phyloP scores from a whole-genome alignment of 202 grass and related monocot species.

The Panicum virgatum region DNA sequence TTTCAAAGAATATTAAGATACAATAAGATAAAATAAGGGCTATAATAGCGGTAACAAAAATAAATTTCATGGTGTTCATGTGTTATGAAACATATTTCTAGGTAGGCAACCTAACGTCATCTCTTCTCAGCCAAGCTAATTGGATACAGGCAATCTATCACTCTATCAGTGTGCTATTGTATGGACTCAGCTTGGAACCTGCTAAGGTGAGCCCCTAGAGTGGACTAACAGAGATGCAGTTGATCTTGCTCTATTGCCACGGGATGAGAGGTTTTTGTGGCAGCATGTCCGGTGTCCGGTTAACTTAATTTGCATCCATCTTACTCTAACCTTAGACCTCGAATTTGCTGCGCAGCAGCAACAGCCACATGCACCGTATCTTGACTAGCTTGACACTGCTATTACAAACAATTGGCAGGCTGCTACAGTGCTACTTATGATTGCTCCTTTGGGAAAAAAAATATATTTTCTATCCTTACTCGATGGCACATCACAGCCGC shows the following conservation, averaged over 20 bases:
- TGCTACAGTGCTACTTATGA: too few species aligned
- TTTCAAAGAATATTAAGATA: too few species aligned
- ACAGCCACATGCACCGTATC: constrained; percentile 29
- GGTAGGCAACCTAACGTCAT: too few species aligned
- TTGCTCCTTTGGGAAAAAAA: background rate
- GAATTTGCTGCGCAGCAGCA: background rate
- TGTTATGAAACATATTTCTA: too few species aligned
- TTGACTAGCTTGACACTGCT: background rate
- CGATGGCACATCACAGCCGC: constrained; percentile 1
- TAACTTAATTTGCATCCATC: background rate
- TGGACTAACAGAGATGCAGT: background rate
- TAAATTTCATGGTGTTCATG: too few species aligned
- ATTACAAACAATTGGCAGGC: background rate
- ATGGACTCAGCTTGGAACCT: too few species aligned
- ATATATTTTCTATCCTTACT: background rate
- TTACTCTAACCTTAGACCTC: background rate
- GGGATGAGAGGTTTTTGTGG: background rate
- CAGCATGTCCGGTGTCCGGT: background rate
- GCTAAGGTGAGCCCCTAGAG: background rate
- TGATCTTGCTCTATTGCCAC: background rate
- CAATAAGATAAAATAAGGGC: too few species aligned
- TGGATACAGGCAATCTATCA: too few species aligned
- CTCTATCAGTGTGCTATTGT: too few species aligned
- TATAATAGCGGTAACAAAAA: too few species aligned
- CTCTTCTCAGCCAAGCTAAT: too few species aligned